Percentiles rank a stretch among this genome's conserved stretches.
These are phyloP conservation scores for Sphagnum tenellum DNA, from an alignment of 225 moss, liverwort and hornwort genomes.

Conservation along the genomic window DNA sequence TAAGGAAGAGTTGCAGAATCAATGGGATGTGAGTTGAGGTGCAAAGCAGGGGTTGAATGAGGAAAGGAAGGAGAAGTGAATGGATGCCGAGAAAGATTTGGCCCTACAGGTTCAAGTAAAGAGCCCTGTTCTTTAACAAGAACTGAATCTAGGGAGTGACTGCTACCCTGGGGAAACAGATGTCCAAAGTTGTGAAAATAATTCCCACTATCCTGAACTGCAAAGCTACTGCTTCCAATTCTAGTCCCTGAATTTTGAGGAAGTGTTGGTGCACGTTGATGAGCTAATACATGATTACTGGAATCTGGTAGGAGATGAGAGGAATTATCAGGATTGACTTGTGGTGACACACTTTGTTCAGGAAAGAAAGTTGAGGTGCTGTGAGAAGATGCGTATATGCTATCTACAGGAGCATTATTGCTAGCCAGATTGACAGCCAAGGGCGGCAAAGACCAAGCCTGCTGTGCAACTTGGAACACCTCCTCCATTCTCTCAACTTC, in stretches of 20 bases:
- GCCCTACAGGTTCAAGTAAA: conserved; percentile 23
- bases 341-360: conserved; percentile 23
- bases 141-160: conserved; percentile 41
- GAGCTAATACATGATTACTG: conserved; percentile 28
- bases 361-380: conserved; percentile 14
- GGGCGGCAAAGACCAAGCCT: conserved; percentile 70
- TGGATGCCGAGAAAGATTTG: conserved; percentile 16
- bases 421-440: conserved; percentile 37
- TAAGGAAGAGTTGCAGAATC: conserved; percentile 41
- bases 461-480: conserved; percentile 42
- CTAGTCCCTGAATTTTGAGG: conserved; percentile 49
- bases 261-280: conserved; percentile 36
- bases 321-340: conserved; percentile 9
- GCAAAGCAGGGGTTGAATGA: neutral
- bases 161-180: conserved; percentile 34
- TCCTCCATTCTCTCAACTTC: conserved; percentile 47
- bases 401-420: conserved; percentile 4
- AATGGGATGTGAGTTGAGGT: conserved; percentile 15
- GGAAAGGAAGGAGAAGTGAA: conserved; percentile 12
- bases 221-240: conserved; percentile 24
- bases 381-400: no score
- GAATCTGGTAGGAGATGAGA: conserved; percentile 35
- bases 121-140: conserved; percentile 18
- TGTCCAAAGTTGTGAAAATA: conserved; percentile 40
- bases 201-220: conserved; percentile 35